These are phyloP conservation scores for Aspergillus caelatus DNA, from an alignment of 2,329 filamentous ascomycete genomes.

Conservation along the genomic window DNA sequence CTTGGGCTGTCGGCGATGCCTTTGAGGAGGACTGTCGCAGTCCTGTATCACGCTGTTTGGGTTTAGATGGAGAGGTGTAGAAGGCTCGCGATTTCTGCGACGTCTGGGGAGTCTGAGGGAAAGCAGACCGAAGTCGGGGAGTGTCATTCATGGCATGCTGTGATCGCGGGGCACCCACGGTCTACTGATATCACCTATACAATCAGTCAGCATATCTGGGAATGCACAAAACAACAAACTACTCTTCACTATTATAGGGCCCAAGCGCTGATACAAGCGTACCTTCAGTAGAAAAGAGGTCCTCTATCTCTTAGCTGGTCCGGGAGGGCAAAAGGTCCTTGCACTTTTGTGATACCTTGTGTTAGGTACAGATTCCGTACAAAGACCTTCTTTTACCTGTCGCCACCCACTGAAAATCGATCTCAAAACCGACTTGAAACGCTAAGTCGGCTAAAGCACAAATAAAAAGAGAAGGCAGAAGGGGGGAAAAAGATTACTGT, in stretches of 20 bases:
- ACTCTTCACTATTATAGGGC: neutral
- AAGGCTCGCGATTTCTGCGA: conserved; percentile 40
- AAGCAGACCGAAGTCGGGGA: conserved; percentile 80
- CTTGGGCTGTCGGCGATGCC: conserved; percentile 23
- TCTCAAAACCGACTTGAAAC: neutral
- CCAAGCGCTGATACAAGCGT: neutral
- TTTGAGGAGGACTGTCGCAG: conserved; percentile 28
- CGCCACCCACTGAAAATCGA: neutral
- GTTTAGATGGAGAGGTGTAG: conserved; percentile 30
- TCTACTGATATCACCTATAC: conserved; percentile 10
- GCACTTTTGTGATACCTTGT: neutral
- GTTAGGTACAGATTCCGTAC: neutral
- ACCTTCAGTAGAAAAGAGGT: neutral
- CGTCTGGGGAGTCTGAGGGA: conserved; percentile 71
- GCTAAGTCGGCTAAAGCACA: neutral
- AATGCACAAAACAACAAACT: neutral
- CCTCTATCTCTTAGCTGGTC: neutral
- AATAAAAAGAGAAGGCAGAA: neutral
- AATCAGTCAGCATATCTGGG: neutral
- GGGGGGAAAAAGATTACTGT: neutral
- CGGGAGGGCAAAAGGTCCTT: neutral
- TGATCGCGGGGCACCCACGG: conserved; percentile 26
- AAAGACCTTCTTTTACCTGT: neutral
- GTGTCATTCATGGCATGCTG: conserved; percentile 79
- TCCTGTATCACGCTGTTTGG: conserved; percentile 27